Evolutionary conservation across 352 stramenopile species (phyloP).

Genomic region (Globisporangium nagaii): DNA sequence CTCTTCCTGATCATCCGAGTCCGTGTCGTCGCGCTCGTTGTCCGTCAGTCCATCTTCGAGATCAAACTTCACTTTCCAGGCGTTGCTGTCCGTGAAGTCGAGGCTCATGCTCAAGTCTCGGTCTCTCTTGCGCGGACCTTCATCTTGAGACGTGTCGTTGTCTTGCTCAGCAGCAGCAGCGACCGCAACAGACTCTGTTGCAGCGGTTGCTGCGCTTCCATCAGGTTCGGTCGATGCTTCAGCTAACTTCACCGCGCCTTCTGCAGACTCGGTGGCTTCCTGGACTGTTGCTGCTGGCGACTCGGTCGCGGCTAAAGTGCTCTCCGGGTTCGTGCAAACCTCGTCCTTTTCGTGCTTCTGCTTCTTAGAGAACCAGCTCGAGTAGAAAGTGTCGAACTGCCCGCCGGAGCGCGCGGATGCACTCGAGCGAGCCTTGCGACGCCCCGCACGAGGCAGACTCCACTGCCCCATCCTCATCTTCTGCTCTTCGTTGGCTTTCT

Average conservation of each 20-base stretch:
- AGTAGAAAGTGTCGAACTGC: slow-evolving; percentile 72
- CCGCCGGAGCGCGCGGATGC: slow-evolving; percentile 31
- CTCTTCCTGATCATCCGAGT: slow-evolving; percentile 10
- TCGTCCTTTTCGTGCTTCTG: slow-evolving; percentile 26
- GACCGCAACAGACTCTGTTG: neutral
- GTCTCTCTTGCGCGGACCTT: slow-evolving; percentile 21
- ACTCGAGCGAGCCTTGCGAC: slow-evolving; percentile 35
- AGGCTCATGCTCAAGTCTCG: slow-evolving; percentile 67
- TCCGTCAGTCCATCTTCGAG: slow-evolving; percentile 62
- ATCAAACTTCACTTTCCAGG: slow-evolving; percentile 73
- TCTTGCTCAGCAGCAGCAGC: slow-evolving; percentile 1
- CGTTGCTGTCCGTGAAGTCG: slow-evolving; percentile 63
- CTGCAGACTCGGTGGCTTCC: too few species aligned
- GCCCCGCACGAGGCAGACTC: slow-evolving; percentile 48
- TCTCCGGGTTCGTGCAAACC: slow-evolving; percentile 3
- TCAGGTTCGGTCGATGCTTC: neutral
- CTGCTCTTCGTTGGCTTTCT: slow-evolving; percentile 36
- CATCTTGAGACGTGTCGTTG: slow-evolving; percentile 21
- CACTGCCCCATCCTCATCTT: slow-evolving; percentile 70
- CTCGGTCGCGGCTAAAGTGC: too few species aligned
- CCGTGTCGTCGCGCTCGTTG: slow-evolving; percentile 25
- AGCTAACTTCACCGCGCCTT: neutral
- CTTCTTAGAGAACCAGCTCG: slow-evolving; percentile 68
- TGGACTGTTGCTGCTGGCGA: too few species aligned
- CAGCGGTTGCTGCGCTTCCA: neutral